Evolutionary conservation across 2,329 filamentous ascomycete species (phyloP).

Genomic region (Macroventuria anomochaeta): DNA sequence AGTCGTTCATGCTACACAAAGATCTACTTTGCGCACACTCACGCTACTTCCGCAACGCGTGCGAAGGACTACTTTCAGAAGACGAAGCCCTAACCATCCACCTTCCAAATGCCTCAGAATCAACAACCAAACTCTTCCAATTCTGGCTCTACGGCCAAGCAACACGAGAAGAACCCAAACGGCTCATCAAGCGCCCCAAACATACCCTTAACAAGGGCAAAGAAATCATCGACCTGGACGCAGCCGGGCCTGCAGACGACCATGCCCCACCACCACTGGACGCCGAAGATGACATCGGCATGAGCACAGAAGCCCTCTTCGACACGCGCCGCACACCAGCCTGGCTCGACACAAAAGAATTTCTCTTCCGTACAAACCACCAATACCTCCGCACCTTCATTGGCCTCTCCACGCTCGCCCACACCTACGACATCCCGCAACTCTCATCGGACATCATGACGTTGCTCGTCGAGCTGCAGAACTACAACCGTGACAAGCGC

Average conservation of each 20-base stretch:
- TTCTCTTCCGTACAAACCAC: conserved; percentile 18
- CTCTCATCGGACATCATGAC: conserved; percentile 20
- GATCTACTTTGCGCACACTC: conserved; percentile 24
- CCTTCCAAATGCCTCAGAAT: conserved; percentile 18
- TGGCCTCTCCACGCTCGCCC: conserved; percentile 22
- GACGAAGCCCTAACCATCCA: conserved; percentile 14
- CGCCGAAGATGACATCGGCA: conserved; percentile 1
- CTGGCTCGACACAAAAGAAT: conserved; percentile 15
- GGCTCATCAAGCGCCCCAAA: conserved; percentile 13
- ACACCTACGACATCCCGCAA: conserved; percentile 20
- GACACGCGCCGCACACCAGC: conserved; percentile 12
- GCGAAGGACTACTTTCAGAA: conserved; percentile 20
- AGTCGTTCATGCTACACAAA: conserved; percentile 23
- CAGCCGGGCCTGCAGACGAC: neutral
- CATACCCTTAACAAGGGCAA: conserved; percentile 6
- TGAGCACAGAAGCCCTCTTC: conserved; percentile 12
- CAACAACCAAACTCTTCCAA: conserved; percentile 22
- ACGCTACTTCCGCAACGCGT: conserved; percentile 24
- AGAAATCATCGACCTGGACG: conserved; percentile 7
- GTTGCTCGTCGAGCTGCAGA: conserved; percentile 12
- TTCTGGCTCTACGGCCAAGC: conserved; percentile 28
- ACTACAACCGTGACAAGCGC: conserved; percentile 16
- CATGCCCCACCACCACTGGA: neutral
- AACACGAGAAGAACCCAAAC: conserved; percentile 17
- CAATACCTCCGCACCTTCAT: conserved; percentile 19